phyloP scores from a whole-genome alignment of 495 filamentous ascomycete species.

The Neurospora sp. region DNA sequence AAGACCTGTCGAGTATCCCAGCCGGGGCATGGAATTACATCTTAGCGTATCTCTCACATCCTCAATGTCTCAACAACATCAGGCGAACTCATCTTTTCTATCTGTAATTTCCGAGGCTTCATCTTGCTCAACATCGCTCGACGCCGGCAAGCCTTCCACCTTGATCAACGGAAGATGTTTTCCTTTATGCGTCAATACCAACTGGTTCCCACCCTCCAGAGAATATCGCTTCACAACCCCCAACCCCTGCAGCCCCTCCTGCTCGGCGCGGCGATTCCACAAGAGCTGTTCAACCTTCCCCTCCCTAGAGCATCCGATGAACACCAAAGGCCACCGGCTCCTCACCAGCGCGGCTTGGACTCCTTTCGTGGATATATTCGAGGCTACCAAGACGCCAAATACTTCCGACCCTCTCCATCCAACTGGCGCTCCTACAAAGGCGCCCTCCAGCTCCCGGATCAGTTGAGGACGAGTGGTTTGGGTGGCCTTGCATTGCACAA shows the following conservation, averaged over 20 bases:
- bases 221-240: conserved; percentile 49
- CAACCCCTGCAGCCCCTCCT: conserved; percentile 53
- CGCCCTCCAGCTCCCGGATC: conserved; percentile 79
- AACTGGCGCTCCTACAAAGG: conserved; percentile 57
- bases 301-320: conserved; percentile 38
- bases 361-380: conserved; percentile 39
- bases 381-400: conserved; percentile 52
- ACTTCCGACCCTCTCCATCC: conserved; percentile 53
- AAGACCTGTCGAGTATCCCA: background rate
- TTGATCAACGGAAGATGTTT: conserved; percentile 21
- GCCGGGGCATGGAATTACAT: background rate
- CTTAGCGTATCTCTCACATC: background rate
- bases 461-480: conserved; percentile 50
- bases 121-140: background rate
- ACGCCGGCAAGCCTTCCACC: background rate
- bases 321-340: conserved; percentile 56
- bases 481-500: conserved; percentile 77
- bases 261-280: conserved; percentile 59
- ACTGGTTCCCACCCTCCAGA: conserved; percentile 10
- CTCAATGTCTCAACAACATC: background rate
- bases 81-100: background rate
- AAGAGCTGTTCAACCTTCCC: conserved; percentile 51
- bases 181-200: conserved; percentile 51
- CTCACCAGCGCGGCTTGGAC: conserved; percentile 56
- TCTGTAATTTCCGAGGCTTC: background rate